Evolutionary conservation across 352 stramenopile species (phyloP).

Genomic region (Peronospora farinosa): DNA sequence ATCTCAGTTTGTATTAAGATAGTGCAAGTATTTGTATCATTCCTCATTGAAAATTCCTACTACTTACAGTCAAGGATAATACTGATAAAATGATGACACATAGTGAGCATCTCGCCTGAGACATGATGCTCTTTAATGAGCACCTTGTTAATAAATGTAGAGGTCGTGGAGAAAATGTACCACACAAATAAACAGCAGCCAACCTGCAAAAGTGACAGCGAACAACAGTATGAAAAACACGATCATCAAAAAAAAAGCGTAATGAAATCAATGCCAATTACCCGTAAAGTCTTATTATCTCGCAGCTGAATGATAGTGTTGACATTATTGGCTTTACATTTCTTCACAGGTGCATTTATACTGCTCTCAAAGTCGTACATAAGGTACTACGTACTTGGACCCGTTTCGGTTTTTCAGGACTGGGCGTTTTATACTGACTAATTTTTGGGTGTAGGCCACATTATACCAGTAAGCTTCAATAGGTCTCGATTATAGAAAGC

Average conservation of each 20-base stretch:
- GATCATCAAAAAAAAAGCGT: background rate
- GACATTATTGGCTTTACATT: slow-evolving; percentile 24
- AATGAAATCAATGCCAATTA: background rate
- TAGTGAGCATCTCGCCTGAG: slow-evolving; percentile 79
- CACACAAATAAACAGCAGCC: slow-evolving; percentile 43
- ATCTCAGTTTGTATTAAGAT: background rate
- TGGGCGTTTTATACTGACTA: too few species aligned
- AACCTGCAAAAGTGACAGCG: slow-evolving; percentile 18
- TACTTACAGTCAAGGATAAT: slow-evolving; percentile 65
- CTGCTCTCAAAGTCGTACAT: slow-evolving; percentile 33
- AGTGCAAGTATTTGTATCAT: background rate
- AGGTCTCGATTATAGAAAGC: too few species aligned
- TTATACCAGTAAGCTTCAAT: too few species aligned
- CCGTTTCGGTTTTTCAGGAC: too few species aligned
- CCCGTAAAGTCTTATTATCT: slow-evolving; percentile 29
- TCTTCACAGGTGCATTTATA: slow-evolving; percentile 12
- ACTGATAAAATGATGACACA: slow-evolving; percentile 78
- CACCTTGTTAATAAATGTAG: slow-evolving; percentile 84
- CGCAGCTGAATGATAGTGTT: slow-evolving; percentile 16
- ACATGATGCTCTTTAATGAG: slow-evolving; percentile 85
- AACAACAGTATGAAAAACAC: background rate
- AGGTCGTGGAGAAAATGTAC: slow-evolving; percentile 75
- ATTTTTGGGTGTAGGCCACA: too few species aligned
- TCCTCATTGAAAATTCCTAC: too few species aligned
- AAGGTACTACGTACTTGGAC: slow-evolving; percentile 8